Base-by-base conservation (phyloP, 2,329 filamentous ascomycete species). In the Fusarium incarnatum region DNA sequence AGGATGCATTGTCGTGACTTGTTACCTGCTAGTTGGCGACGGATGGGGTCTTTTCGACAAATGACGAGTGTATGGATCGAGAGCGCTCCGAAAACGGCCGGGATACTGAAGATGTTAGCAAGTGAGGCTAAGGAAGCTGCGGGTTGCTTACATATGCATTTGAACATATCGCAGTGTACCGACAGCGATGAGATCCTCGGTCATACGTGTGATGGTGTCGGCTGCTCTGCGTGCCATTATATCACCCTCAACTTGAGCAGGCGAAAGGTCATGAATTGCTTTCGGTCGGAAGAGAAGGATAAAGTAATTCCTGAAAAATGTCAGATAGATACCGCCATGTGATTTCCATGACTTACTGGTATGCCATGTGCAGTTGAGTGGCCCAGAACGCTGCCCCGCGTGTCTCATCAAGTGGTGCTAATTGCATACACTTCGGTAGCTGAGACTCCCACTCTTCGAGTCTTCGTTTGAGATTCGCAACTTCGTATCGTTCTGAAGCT, bases 1-100 rank as follows among this genome's bases (percentile, higher is more conserved):
- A 73, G 58, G 6, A 73, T 73, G n/a, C 71, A 73, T 42, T 73
- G 71, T 0, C 71, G 66, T 6, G 71, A 72, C 27, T 73, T 73
- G 22, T 73, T 73, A 2, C 67, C 71, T 2, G 71, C 71, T 1
- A 73, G 11, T 23, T 73, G 71, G 10, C 71, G 60, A 0, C 54
- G 65, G 3, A 73, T 61, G 0, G 65, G 45, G 2, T 72, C 60
- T 4, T 65, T 73, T 12, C 59, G 59, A 12, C 71, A 65, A 8
- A 73, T 70, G 2, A 68, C 68, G 2, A 73, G 50, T 0, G 71
- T 72, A 28, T 73, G 68, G 10, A 73, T 73, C 0, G 71, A 73
- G 5, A 73, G 59, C 3, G 71, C 71, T 0, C 68, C 61, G 4
- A 73, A 73, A 4, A 73, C 42, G 0, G 68, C 58, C 0, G 71